Conservation (phyloP, 495 filamentous ascomycete genomes). For the Copromyces sp. region DNA sequence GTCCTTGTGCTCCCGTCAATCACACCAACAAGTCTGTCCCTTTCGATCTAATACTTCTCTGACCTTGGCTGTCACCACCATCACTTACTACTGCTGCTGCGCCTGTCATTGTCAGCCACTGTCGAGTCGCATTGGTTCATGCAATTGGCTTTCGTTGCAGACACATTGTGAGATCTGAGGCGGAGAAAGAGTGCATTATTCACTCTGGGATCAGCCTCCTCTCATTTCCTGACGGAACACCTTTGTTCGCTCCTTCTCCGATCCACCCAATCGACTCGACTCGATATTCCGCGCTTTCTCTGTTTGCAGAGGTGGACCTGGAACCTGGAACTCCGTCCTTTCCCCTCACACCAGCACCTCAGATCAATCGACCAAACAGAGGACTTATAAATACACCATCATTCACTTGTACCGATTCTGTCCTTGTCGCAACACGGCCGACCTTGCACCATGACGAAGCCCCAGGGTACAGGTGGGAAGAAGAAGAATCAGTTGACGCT, state of each 20-base stretch:
- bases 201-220: not conserved
- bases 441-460: constrained; percentile 12
- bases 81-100: not conserved
- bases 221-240: not conserved
- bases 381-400: not conserved
- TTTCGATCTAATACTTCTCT: not conserved
- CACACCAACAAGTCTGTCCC: not conserved
- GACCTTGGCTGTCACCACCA: not conserved
- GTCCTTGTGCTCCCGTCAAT: not conserved
- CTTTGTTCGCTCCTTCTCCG: not conserved
- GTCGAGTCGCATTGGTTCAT: not conserved
- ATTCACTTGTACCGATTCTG: not conserved
- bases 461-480: not conserved
- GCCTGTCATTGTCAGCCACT: not conserved
- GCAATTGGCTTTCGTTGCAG: not conserved
- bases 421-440: not conserved
- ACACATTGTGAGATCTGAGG: not conserved
- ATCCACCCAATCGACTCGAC: not conserved
- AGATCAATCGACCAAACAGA: not conserved
- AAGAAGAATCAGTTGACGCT: constrained; percentile 70
- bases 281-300: not conserved
- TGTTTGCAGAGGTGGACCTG: not conserved
- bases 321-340: not conserved
- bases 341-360: not conserved
- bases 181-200: not conserved